Evolutionary conservation across 2,329 filamentous ascomycete species (phyloP), one percentile per base, ranked within the genome.

Genomic region (Colletotrichum incanum): DNA sequence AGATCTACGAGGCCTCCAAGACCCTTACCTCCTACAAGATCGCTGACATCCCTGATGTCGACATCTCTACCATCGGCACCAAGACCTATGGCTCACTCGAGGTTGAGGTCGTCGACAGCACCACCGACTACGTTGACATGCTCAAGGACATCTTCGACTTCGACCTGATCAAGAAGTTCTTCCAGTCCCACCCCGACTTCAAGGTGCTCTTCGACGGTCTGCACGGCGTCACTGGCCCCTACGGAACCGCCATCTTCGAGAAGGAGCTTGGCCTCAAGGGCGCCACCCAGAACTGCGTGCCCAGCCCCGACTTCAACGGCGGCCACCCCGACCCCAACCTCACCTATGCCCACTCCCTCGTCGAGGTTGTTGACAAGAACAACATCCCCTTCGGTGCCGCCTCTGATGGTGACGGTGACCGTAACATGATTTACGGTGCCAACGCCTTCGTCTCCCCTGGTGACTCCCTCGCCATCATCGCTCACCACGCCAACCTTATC

Each of bases 341-440:
- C 47, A 97, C 96, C 71, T 99, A 99, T 79, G 96, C 96, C 39
- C 94, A 97, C 85, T 96, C 94, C 65, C 90, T 99, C 52, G 96
- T 99, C 72, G 94, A 98, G 79, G 93, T 92, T 73, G 96, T 99
- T 52, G 95, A 99, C 84, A 94, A 94, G 86, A 92, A 94, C 78
- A 90, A 91, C 72, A 95, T 99, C 75, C 96, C 97, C 80, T 99
- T 99, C 78, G 96, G 96, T 80, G 96, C 96, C 71, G 96, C 96
- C 59, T 97, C 94, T 75, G 96, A 99, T 77, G 96, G 96, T 77
- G 96, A 99, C 79, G 96, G 96, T 79, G 96, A 99, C 87, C 94
- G 96, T 78, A 99, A 99, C 91, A 99, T 99, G 96, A 99, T 99
- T 81, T 99, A 99, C 85, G 96, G 96, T 74, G 95, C 96, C 76